Conservation (phyloP, 768 basidiomycete genomes). For the Tricholoma sp. region DNA sequence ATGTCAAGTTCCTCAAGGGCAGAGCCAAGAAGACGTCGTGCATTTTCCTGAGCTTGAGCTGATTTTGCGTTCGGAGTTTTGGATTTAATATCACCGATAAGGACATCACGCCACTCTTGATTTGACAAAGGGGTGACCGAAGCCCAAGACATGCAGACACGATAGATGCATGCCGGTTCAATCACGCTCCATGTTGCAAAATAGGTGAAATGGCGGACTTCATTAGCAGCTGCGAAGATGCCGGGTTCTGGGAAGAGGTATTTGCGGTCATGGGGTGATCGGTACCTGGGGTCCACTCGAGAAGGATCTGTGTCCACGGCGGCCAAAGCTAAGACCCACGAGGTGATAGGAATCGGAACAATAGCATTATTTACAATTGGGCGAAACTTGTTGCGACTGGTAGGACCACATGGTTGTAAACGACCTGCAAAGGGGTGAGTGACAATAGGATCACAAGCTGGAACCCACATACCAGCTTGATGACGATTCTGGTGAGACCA, state of each 20-base stretch:
- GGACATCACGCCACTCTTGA: not conserved
- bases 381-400: not conserved
- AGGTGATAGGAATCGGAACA: not conserved
- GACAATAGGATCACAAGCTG: not conserved
- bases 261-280: not conserved
- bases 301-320: not conserved
- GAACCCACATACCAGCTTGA: not conserved
- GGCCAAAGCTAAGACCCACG: not conserved
- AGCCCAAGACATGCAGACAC: not conserved
- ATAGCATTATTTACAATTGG: not conserved
- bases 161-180: not conserved
- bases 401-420: not conserved
- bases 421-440: not conserved
- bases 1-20: not conserved
- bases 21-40: not conserved
- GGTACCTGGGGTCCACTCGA: not conserved
- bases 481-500: not conserved
- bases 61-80: too few species aligned
- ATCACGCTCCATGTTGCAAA: not conserved
- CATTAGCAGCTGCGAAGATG: not conserved
- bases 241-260: not conserved
- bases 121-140: too few species aligned
- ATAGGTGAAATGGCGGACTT: not conserved
- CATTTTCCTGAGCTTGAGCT: not conserved
- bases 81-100: not conserved